Evolutionary conservation across 2,329 filamentous ascomycete species (phyloP), one percentile per base, ranked within the genome.

Genomic region (Camillea tinctor): DNA sequence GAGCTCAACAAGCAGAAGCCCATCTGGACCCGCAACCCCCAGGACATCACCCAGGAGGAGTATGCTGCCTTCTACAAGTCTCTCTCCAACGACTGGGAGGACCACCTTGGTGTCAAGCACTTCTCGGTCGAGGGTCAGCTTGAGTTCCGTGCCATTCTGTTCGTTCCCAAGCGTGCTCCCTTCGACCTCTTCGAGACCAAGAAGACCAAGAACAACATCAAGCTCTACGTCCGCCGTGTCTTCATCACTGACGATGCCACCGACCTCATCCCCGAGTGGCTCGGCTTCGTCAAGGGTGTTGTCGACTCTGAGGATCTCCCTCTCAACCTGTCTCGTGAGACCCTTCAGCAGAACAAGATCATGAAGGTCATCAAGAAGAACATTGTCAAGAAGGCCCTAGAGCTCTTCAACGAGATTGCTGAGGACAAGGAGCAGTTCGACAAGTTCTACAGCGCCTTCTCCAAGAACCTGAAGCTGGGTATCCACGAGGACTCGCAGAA

Each of bases 341-440:
- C 94, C 60, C 92, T 99, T 55, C 95, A 99, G 84, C 95, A 98
- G 87, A 99, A 98, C 91, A 98, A 98, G 93, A 99, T 99, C 87
- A 98, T 98, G 95, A 98, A 98, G 91, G 95, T 98, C 80, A 98
- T 98, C 88, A 96, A 96, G 89, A 99, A 99, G 93, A 99, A 99
- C 90, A 97, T 99, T 69, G 93, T 99, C 87, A 99, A 98, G 93
- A 99, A 99, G 92, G 92, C 92, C 68, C 92, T 99, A 69, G 95
- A 99, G 87, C 92, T 99, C 79, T 99, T 99, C 90, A 88, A 88
- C 74, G 95, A 99, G 86, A 99, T 99, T 68, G 89, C 95, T 61
- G 95, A 99, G 87, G 95, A 99, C 83, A 96, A 96, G 83, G 95
- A 99, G 88, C 92, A 97, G 81, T 99, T 99, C 79, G 95, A 99